Conservation (phyloP, 805 yeast genomes). For the Metschnikowia borealis region DNA sequence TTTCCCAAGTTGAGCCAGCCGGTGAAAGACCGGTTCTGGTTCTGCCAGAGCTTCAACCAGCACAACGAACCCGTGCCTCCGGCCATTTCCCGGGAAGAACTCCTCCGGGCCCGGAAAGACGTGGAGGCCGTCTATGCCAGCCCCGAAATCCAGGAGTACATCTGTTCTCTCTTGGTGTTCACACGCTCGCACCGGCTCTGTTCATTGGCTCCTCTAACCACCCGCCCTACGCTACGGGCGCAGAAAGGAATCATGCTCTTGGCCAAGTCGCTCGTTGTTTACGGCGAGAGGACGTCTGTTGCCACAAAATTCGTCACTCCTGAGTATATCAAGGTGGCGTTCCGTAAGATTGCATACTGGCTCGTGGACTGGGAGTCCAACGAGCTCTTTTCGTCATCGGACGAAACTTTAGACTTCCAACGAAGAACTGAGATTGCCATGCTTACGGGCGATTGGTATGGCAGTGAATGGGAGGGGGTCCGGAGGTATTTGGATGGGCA, state of each 20-base stretch:
- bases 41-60: conserved; percentile 14
- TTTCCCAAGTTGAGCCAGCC: conserved; percentile 12
- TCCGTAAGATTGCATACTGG: conserved; percentile 41
- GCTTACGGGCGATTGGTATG: conserved; percentile 43
- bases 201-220: conserved; percentile 34
- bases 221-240: conserved; percentile 32
- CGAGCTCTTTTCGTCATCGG: conserved; percentile 11
- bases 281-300: conserved; percentile 4
- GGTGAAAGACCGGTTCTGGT: conserved; percentile 18
- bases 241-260: conserved; percentile 28
- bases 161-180: conserved; percentile 34
- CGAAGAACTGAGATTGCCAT: conserved; percentile 27
- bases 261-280: conserved; percentile 25
- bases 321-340: conserved; percentile 34
- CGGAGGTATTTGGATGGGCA: conserved; percentile 24
- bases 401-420: conserved; percentile 10
- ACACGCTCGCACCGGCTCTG: conserved; percentile 37
- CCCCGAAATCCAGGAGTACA: conserved; percentile 35
- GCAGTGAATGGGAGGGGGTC: conserved; percentile 36
- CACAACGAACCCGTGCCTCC: not conserved
- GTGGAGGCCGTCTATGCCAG: conserved; percentile 22
- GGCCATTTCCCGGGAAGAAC: not conserved
- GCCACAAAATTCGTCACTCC: conserved; percentile 32
- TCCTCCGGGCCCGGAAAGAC: conserved; percentile 6
- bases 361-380: conserved; percentile 40